phyloP scores from a whole-genome alignment of 306 rosid species.

The Medicago ruthenica region DNA sequence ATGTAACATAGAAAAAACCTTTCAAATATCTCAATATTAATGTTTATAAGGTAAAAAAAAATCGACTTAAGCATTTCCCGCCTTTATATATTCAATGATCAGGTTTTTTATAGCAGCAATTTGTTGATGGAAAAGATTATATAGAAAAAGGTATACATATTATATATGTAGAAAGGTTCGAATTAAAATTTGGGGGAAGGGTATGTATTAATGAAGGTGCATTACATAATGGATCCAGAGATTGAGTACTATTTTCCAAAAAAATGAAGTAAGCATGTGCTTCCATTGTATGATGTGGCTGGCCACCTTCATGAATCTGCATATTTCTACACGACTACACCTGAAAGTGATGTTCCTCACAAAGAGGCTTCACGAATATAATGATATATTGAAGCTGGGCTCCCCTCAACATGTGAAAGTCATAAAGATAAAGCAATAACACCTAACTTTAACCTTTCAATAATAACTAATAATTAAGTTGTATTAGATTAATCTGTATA shows the following conservation, averaged over 20 bases:
- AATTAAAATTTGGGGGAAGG: neutral
- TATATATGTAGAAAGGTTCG: neutral
- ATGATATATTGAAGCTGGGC: constrained; percentile 56
- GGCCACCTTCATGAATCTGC: constrained; percentile 43
- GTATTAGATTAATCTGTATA: constrained; percentile 32
- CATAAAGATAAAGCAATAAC: constrained; percentile 43
- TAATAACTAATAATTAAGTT: constrained; percentile 43
- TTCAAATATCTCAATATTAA: no score
- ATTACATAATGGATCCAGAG: constrained; percentile 17
- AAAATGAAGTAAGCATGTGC: constrained; percentile 52
- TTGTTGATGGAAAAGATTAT: neutral
- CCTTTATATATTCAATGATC: no score
- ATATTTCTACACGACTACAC: constrained; percentile 13
- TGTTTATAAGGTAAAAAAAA: neutral
- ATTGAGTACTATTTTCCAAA: constrained; percentile 15
- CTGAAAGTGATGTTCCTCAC: constrained; percentile 60
- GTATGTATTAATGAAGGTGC: neutral
- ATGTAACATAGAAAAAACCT: no score
- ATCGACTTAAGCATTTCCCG: no score
- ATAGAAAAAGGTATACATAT: no score
- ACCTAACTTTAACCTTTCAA: constrained; percentile 35
- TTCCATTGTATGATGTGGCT: constrained; percentile 48
- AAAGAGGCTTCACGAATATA: constrained; percentile 46
- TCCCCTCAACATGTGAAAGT: constrained; percentile 55
- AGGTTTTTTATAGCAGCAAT: neutral